These are phyloP conservation scores for Oenanthe javanica DNA, from an alignment of 140 eudicot species.

Conservation along the genomic window DNA sequence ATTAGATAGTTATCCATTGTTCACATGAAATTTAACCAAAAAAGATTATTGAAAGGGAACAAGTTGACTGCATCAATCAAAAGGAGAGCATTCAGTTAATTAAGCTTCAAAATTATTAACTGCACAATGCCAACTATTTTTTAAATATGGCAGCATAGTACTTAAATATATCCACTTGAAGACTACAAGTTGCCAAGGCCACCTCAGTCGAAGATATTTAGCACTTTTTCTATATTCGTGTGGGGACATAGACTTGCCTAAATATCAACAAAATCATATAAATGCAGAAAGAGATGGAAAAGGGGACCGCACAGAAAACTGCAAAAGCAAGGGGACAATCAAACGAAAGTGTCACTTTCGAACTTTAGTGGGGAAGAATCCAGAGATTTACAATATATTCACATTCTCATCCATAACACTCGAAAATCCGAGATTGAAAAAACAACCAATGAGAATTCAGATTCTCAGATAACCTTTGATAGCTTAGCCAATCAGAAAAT, in stretches of 20 bases:
- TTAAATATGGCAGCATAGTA: not conserved
- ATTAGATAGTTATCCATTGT: too few species aligned
- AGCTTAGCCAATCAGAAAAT: constrained; percentile 36
- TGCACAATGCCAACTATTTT: not conserved
- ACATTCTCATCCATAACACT: constrained; percentile 1
- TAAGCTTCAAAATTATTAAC: not conserved
- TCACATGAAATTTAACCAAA: not conserved
- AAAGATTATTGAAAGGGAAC: not conserved
- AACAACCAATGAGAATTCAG: constrained; percentile 42
- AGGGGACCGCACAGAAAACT: constrained; percentile 2
- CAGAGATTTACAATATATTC: not conserved
- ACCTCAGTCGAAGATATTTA: constrained; percentile 1
- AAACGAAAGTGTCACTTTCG: constrained; percentile 23
- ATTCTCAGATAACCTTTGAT: constrained; percentile 31
- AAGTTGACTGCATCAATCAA: not conserved
- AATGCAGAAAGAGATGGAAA: not conserved
- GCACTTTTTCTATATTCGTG: constrained; percentile 6
- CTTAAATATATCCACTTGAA: not conserved
- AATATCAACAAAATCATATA: not conserved
- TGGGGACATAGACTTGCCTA: not conserved
- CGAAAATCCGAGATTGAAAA: constrained; percentile 37
- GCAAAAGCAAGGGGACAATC: constrained; percentile 10
- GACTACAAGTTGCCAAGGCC: not conserved
- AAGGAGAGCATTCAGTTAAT: not conserved
- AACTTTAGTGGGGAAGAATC: constrained; percentile 1